Evolutionary conservation across 805 yeast genomes (phyloP), one percentile per base, ranked within the genome.

Genomic region (Naumovozyma dairenensis): DNA sequence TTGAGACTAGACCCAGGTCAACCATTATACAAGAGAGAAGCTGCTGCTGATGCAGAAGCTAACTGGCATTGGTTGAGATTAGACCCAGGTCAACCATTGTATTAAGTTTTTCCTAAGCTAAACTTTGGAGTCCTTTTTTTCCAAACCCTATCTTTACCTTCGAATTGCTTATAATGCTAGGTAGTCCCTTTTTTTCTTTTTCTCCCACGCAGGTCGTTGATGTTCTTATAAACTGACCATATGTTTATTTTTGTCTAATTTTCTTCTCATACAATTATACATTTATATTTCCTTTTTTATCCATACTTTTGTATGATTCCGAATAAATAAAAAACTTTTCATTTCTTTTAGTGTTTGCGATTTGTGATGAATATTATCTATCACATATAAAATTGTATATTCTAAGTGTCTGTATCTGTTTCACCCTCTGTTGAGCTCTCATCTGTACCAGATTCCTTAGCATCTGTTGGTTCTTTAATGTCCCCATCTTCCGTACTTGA

Each of bases 11-110:
- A 29, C 27, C 42, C 38, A 28, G 57, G 57, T 34, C 53, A 51
- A 43, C 55, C 55, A 24, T 31, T 51, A 37, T 43, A 43, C 40
- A 43, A 40, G 37, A 38, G 51, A 31, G 51, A 46, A 3, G 51
- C 54, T 12, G 35, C 37, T 9, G 47, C 54, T 5, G 48, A 42
- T 3, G 43, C 44, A 7, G 41, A 37, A 14, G 44, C 45, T 21
- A 40, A 47, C 3, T 43, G 49, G 43, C 44, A 45, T 24, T 50
- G 55, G 52, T 34, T 48, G 13, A 29, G 36, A 8, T 32, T 51
- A 14, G 33, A 29, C 17, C 31, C 38, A 10, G 56, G 56, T 18
- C 47, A 51, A 31, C 54, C 57, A 29, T 37, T 54, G 40, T 50
- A 48, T 38, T 31, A n/a, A n/a, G n/a, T n/a, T n/a, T n/a, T n/a